Conservation (phyloP, 805 yeast species). For the Starmerella floricola region DNA sequence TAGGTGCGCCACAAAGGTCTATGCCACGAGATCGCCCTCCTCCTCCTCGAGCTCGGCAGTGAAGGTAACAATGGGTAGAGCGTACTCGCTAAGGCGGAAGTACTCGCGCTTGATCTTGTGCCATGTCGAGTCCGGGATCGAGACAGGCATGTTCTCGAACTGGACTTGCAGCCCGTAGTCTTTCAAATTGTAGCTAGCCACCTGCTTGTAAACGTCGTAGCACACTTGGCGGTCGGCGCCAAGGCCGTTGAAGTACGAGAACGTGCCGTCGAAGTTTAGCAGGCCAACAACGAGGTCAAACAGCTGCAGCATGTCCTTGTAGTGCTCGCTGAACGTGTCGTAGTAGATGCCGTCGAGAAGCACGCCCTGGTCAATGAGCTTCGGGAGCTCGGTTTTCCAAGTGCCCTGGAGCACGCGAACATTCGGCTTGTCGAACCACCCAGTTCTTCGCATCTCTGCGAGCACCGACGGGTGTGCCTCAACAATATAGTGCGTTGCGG, state of each 20-base stretch:
- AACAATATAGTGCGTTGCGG: slow-evolving; percentile 69
- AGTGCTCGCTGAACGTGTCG: slow-evolving; percentile 89
- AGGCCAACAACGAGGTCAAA: slow-evolving; percentile 74
- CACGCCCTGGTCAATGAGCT: slow-evolving; percentile 49
- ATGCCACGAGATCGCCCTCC: slow-evolving; percentile 14
- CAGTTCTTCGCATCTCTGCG: slow-evolving; percentile 50
- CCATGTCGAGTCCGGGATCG: slow-evolving; percentile 31
- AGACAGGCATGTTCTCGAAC: slow-evolving; percentile 32
- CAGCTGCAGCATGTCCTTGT: slow-evolving; percentile 73
- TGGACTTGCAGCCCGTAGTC: slow-evolving; percentile 64
- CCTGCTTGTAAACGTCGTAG: slow-evolving; percentile 72
- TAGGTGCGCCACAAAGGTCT: neutral
- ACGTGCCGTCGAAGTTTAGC: slow-evolving; percentile 67
- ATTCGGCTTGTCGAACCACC: slow-evolving; percentile 67
- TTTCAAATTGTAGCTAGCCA: slow-evolving; percentile 65
- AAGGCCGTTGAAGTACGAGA: slow-evolving; percentile 84
- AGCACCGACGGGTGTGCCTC: slow-evolving; percentile 94
- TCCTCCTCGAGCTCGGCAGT: slow-evolving; percentile 13
- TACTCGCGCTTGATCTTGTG: slow-evolving; percentile 27
- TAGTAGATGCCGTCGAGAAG: slow-evolving; percentile 85
- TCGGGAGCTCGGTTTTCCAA: slow-evolving; percentile 77
- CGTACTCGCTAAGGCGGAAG: slow-evolving; percentile 27
- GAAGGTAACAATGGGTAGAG: slow-evolving; percentile 26
- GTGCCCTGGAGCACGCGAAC: slow-evolving; percentile 75
- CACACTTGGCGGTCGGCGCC: slow-evolving; percentile 68